Percentiles rank a stretch among this genome's conserved stretches.
Conservation (phyloP, 192 early-diverging fungal genomes). For the Fimicolochytrium jonesii region DNA sequence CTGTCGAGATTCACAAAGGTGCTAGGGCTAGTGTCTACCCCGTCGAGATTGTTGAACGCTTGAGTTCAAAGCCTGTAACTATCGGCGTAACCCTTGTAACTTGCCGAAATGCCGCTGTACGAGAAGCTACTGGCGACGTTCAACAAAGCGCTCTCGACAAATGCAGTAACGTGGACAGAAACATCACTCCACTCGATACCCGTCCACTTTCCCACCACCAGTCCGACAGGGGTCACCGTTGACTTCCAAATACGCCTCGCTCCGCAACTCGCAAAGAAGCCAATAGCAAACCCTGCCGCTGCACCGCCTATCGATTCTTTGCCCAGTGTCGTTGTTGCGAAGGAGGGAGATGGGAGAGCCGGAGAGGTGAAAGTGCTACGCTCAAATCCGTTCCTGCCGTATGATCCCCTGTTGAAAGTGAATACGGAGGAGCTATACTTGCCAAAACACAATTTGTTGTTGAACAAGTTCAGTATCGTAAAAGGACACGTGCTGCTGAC, state of each 20-base stretch:
- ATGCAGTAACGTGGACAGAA: not conserved
- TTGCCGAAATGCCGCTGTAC: not conserved
- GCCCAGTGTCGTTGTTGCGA: not conserved
- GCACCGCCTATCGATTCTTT: too few relatives aligned
- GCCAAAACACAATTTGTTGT: conserved; percentile 49
- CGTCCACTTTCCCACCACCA: not conserved
- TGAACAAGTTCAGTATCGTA: conserved; percentile 65
- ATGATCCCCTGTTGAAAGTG: conserved; percentile 21
- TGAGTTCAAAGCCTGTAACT: too few relatives aligned
- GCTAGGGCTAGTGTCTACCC: too few relatives aligned
- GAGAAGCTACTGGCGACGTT: not conserved
- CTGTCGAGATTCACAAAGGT: too few relatives aligned
- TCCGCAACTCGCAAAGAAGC: conserved; percentile 27
- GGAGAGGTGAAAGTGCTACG: not conserved
- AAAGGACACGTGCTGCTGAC: conserved; percentile 54
- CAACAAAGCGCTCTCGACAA: not conserved
- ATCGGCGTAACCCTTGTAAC: too few relatives aligned
- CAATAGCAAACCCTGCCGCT: conserved; percentile 3
- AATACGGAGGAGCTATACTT: not conserved
- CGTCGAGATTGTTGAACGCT: too few relatives aligned
- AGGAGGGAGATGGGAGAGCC: not conserved
- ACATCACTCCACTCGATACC: not conserved
- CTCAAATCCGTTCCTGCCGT: conserved; percentile 32
- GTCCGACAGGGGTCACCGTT: not conserved
- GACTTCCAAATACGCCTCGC: conserved; percentile 33